Evolutionary conservation across 2,329 filamentous ascomycete species (phyloP).

Genomic region (Fusarium sp.): DNA sequence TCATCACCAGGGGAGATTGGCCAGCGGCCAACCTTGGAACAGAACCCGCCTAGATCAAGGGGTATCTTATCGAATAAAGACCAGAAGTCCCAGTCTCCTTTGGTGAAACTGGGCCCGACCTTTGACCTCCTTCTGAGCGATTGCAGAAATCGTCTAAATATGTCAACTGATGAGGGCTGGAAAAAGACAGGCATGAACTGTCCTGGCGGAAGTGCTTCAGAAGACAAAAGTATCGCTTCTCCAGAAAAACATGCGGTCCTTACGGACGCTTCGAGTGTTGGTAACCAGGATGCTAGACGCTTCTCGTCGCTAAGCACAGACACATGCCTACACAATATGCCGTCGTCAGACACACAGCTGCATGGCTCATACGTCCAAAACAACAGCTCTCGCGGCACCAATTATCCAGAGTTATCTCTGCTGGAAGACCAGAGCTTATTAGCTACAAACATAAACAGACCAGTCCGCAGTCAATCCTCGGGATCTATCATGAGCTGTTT

Average conservation of each 20-base stretch:
- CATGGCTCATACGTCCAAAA: background rate
- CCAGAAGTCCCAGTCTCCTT: constrained; percentile 29
- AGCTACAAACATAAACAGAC: constrained; percentile 1
- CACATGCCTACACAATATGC: background rate
- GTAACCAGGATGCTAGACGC: background rate
- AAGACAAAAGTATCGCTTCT: background rate
- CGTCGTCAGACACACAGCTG: background rate
- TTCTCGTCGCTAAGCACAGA: background rate
- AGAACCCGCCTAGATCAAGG: background rate
- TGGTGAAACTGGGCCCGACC: constrained; percentile 42
- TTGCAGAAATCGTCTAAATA: background rate
- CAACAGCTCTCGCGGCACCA: background rate
- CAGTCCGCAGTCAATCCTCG: constrained; percentile 41
- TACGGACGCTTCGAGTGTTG: background rate
- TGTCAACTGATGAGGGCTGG: background rate
- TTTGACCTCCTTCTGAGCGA: constrained; percentile 28
- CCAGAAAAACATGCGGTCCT: background rate
- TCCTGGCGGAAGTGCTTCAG: constrained; percentile 19
- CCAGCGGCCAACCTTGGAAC: background rate
- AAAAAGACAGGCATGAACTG: constrained; percentile 27
- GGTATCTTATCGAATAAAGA: constrained; percentile 19
- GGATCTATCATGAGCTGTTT: constrained; percentile 48
- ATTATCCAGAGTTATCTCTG: constrained; percentile 6
- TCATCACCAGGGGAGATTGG: background rate
- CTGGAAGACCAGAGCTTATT: background rate